phyloP scores from a whole-genome alignment of 768 basidiomycete genomes.

The Suillus subalutaceus region DNA sequence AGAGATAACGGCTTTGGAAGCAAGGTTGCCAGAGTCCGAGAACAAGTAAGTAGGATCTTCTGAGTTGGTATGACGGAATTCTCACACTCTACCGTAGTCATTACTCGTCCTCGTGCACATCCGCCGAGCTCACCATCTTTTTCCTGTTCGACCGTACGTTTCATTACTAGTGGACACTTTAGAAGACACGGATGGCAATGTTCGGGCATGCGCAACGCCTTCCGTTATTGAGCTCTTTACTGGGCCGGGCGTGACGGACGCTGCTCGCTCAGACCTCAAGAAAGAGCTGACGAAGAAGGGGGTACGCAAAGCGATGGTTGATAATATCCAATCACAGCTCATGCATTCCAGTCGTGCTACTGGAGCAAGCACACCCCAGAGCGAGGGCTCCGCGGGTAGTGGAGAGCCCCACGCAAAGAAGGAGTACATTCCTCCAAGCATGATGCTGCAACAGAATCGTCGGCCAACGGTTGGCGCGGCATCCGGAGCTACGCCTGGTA shows the following conservation, averaged over 20 bases:
- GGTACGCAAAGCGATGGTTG: slow-evolving; percentile 86
- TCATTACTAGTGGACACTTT: slow-evolving; percentile 79
- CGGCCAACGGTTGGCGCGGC: slow-evolving; percentile 45
- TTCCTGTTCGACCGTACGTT: slow-evolving; percentile 83
- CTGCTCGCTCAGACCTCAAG: slow-evolving; percentile 91
- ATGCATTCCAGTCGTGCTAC: slow-evolving; percentile 46
- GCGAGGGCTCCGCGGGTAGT: slow-evolving; percentile 68
- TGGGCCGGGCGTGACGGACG: slow-evolving; percentile 78
- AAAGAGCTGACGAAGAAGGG: slow-evolving; percentile 85
- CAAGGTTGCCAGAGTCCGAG: slow-evolving; percentile 85
- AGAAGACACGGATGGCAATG: slow-evolving; percentile 89
- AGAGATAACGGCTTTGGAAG: slow-evolving; percentile 74
- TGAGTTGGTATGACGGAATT: not conserved
- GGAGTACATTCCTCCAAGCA: slow-evolving; percentile 77
- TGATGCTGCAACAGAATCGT: slow-evolving; percentile 57
- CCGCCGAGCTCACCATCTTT: slow-evolving; percentile 68
- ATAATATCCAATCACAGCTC: slow-evolving; percentile 72
- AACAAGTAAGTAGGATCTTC: slow-evolving; percentile 64
- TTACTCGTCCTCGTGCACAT: slow-evolving; percentile 73
- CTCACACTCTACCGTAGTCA: slow-evolving; percentile 39
- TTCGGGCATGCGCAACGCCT: slow-evolving; percentile 82
- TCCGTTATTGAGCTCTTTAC: slow-evolving; percentile 87
- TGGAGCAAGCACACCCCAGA: slow-evolving; percentile 46
- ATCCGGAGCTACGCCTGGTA: slow-evolving; percentile 26
- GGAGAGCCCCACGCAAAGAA: slow-evolving; percentile 37